Percentiles rank a stretch among this genome's conserved stretches.
Conservation (phyloP, 2,329 filamentous ascomycete species). For the Berkeleyomyces basicola region DNA sequence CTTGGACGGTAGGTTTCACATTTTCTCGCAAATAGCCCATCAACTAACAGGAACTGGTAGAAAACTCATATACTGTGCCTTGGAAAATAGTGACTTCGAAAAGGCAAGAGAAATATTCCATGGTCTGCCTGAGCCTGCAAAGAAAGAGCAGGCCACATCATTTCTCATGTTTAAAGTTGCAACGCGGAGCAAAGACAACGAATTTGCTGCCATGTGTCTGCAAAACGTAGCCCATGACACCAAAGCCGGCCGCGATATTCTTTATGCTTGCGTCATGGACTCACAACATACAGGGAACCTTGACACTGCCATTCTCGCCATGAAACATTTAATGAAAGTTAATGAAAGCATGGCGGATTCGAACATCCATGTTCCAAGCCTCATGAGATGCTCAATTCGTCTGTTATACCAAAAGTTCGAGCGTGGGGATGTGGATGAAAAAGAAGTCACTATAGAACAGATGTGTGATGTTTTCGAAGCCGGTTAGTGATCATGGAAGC, state of each 20-base stretch:
- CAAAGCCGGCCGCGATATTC: slow-evolving; percentile 36
- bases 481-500: slow-evolving; percentile 21
- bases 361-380: slow-evolving; percentile 21
- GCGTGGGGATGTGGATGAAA: slow-evolving; percentile 16
- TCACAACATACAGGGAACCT: slow-evolving; percentile 50
- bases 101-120: slow-evolving; percentile 37
- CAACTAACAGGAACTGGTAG: slow-evolving; percentile 26
- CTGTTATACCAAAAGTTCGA: slow-evolving; percentile 29
- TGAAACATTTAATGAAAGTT: slow-evolving; percentile 21
- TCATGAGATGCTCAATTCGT: slow-evolving; percentile 35
- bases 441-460: slow-evolving; percentile 25
- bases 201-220: slow-evolving; percentile 47
- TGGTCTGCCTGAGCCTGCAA: slow-evolving; percentile 40
- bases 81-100: slow-evolving; percentile 39
- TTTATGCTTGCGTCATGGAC: slow-evolving; percentile 70
- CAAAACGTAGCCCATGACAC: slow-evolving; percentile 38
- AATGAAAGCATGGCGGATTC: slow-evolving; percentile 16
- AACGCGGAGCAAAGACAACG: slow-evolving; percentile 39
- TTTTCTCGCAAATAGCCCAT: background rate
- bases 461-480: slow-evolving; percentile 35
- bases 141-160: slow-evolving; percentile 46
- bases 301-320: slow-evolving; percentile 30
- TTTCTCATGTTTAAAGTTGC: slow-evolving; percentile 65
- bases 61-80: slow-evolving; percentile 54
- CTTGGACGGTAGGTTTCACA: slow-evolving; percentile 38